Base-by-base conservation (phyloP, 1,284 basidiomycete species). In the Ceratobasidium sp. region DNA sequence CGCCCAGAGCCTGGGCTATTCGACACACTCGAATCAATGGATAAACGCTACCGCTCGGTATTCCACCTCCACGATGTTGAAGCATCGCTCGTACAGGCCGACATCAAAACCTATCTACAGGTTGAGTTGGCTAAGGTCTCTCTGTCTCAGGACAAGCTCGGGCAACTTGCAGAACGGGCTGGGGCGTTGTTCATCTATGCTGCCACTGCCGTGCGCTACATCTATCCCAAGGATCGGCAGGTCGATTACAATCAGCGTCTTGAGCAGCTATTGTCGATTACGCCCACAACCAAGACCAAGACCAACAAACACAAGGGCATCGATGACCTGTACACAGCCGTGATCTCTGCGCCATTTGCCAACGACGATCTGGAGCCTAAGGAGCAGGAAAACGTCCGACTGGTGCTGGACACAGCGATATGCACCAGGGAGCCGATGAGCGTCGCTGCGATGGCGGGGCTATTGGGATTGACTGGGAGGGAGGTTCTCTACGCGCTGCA, bases 31-130 rank as follows among this genome's bases (percentile, higher is more conserved):
- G 2, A 2, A 1, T 6, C 14, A n/a, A 7, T 18, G 8, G 26
- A 32, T 5, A 5, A n/a, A 16, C 21, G 8, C 16, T 28, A 21
- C 13, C 43, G 46, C 11, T 49, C 61, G 1, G 28, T 63, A 13
- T 23, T 47, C 18, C 61, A 63, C 46, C 66, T 74, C 6, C 73
- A 74, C 49, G 73, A 74, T 32, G 44, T 74, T 16, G 73, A 74
- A 44, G n/a, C 30, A n/a, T 74, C 73, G 13, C 35, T 74, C 5
- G 70, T 72, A 13, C 28, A 72, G 26, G 61, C 46, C 1, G 73
- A 74, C 32, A 9, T 46, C n/a, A 58, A 58, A 38, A 32, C n/a
- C n/a, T 58, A 58, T 26, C 30, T 58, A n/a, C 35, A 30, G 18
- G 55, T 38, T 13, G 55, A 30, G 13, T 38, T 58, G 14, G 21